Percentiles rank a stretch among this genome's conserved stretches.
These are phyloP conservation scores for Lizonia empirigonia DNA, from an alignment of 2,329 filamentous ascomycete species.

Conservation along the genomic window DNA sequence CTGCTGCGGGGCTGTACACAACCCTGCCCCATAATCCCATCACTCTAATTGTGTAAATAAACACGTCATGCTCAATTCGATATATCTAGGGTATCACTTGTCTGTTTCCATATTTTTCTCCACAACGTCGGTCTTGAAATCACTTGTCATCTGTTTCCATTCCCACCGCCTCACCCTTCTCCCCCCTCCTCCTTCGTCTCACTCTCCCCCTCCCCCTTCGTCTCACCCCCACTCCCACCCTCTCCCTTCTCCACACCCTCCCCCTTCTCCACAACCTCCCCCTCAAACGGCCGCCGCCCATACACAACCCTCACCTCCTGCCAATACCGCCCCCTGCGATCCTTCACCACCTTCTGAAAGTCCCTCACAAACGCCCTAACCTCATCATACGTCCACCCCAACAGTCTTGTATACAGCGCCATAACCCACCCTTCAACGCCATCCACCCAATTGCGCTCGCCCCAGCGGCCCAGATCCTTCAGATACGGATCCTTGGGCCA, in stretches of 20 bases:
- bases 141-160: not conserved
- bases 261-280: constrained; percentile 12
- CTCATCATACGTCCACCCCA: constrained; percentile 45
- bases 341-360: constrained; percentile 39
- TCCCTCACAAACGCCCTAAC: constrained; percentile 44
- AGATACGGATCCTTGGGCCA: constrained; percentile 42
- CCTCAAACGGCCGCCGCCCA: constrained; percentile 30
- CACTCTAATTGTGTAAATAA: too few species aligned
- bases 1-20: too few species aligned
- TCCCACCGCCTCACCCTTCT: not conserved
- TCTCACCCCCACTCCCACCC: not conserved
- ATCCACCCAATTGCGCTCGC: constrained; percentile 49
- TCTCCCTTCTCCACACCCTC: too few species aligned
- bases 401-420: constrained; percentile 47
- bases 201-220: not conserved
- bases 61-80: not conserved
- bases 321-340: constrained; percentile 47
- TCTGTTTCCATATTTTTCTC: not conserved
- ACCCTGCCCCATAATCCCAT: too few species aligned
- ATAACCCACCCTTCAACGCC: constrained; percentile 51
- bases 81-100: not conserved
- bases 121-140: not conserved
- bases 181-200: not conserved
- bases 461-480: constrained; percentile 45
- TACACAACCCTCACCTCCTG: constrained; percentile 47